A percentile compares a stretch with the other conserved stretches of the same genome.
Conservation (phyloP, 78 protist species). For the slime mould (Dictyostelium discoideum) region dicty_2.7 NC_007091.3:3030501-3031000, state of each 20-base stretch:
- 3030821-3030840: slow-evolving; percentile 1
- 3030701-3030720: slow-evolving; percentile 27
- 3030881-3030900: slow-evolving; percentile 72
- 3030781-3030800: slow-evolving; percentile 69
- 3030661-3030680: slow-evolving; percentile 4
- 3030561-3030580: slow-evolving; percentile 55
- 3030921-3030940: slow-evolving; percentile 59
- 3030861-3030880: slow-evolving; percentile 48
- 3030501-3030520: slow-evolving; percentile 29
- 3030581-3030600: background rate
- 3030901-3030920: slow-evolving; percentile 54
- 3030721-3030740: slow-evolving; percentile 51
- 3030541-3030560: slow-evolving; percentile 63
- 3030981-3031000: slow-evolving; percentile 54
- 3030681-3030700: slow-evolving; percentile 52
- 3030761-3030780: slow-evolving; percentile 35
- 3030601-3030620: slow-evolving; percentile 30
- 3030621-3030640: slow-evolving; percentile 44
- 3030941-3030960: slow-evolving; percentile 68
- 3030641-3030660: background rate
- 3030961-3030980: slow-evolving; percentile 39
- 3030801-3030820: slow-evolving; percentile 68
- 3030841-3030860: slow-evolving; percentile 51
- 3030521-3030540: slow-evolving; percentile 35
- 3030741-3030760: slow-evolving; percentile 25